These are phyloP conservation scores for Colletotrichum truncatum DNA, from an alignment of 2,329 filamentous ascomycete genomes.

Conservation along the genomic window DNA sequence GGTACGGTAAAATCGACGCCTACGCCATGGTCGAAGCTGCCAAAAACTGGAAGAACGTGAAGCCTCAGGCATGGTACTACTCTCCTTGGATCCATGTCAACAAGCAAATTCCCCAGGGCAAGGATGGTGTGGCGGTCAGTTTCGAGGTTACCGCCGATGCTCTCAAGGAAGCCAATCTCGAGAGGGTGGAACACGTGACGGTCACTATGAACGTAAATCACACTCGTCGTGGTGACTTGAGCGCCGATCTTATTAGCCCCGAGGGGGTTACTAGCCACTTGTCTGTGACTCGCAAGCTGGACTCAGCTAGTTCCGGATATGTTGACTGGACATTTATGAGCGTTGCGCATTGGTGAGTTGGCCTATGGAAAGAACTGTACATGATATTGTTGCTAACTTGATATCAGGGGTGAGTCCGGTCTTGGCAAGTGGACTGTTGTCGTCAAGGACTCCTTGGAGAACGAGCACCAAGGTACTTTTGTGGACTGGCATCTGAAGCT, in stretches of 20 bases:
- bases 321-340: slow-evolving; percentile 99
- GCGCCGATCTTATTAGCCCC: slow-evolving; percentile 90
- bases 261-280: slow-evolving; percentile 84
- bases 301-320: slow-evolving; percentile 77
- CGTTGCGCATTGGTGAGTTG: slow-evolving; percentile 87
- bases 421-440: slow-evolving; percentile 91
- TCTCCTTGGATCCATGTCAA: slow-evolving; percentile 95
- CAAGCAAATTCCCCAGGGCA: slow-evolving; percentile 84
- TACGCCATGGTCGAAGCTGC: slow-evolving; percentile 86
- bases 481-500: slow-evolving; percentile 93
- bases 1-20: slow-evolving; percentile 94
- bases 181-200: slow-evolving; percentile 91
- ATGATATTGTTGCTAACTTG: neutral
- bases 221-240: slow-evolving; percentile 86
- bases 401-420: slow-evolving; percentile 81
- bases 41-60: slow-evolving; percentile 86
- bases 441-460: slow-evolving; percentile 84
- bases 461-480: slow-evolving; percentile 81
- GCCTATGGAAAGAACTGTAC: too few relatives aligned
- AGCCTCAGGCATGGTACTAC: slow-evolving; percentile 94
- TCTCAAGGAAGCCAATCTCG: slow-evolving; percentile 84
- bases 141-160: slow-evolving; percentile 86
- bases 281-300: slow-evolving; percentile 76
- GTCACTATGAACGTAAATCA: slow-evolving; percentile 98
- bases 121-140: slow-evolving; percentile 79